Percentiles rank a stretch among this genome's conserved stretches.
These are phyloP conservation scores for Colletotrichum liaoningense DNA, from an alignment of 2,329 filamentous ascomycete species.

Conservation along the genomic window DNA sequence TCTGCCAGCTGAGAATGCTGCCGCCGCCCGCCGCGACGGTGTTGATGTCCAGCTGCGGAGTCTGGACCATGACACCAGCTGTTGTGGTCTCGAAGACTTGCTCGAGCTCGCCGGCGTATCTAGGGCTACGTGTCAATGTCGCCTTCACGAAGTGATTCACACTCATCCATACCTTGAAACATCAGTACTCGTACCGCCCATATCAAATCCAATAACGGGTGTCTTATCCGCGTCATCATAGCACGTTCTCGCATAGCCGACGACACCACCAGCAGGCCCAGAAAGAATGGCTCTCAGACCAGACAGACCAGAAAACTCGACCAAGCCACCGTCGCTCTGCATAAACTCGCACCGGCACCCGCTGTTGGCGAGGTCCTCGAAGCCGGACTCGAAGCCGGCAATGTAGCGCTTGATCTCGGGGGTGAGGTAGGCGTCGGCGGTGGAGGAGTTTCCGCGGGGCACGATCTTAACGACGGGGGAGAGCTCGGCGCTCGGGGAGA, in stretches of 20 bases:
- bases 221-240: constrained; percentile 75
- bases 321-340: constrained; percentile 68
- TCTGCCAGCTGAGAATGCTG: constrained; percentile 75
- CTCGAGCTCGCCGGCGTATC: constrained; percentile 40
- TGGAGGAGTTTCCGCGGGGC: constrained; percentile 79
- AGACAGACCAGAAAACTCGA: constrained; percentile 71
- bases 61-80: constrained; percentile 73
- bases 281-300: constrained; percentile 78
- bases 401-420: constrained; percentile 79
- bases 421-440: constrained; percentile 83
- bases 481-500: constrained; percentile 58
- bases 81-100: constrained; percentile 78
- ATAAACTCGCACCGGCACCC: constrained; percentile 75
- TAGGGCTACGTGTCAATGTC: not conserved
- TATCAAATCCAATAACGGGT: constrained; percentile 83
- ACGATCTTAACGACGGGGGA: constrained; percentile 79
- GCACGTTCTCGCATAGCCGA: constrained; percentile 80
- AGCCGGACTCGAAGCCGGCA: constrained; percentile 51
- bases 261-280: constrained; percentile 83
- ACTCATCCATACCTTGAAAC: constrained; percentile 71
- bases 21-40: constrained; percentile 80
- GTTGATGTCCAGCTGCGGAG: constrained; percentile 70
- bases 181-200: constrained; percentile 77
- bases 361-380: constrained; percentile 64
- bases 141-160: rapidly evolving